A percentile compares a stretch with the other conserved stretches of the same genome.
Evolutionary conservation across 176 grass and related monocot genomes (phyloP).

Genomic region (Pontederia crassipes): DNA sequence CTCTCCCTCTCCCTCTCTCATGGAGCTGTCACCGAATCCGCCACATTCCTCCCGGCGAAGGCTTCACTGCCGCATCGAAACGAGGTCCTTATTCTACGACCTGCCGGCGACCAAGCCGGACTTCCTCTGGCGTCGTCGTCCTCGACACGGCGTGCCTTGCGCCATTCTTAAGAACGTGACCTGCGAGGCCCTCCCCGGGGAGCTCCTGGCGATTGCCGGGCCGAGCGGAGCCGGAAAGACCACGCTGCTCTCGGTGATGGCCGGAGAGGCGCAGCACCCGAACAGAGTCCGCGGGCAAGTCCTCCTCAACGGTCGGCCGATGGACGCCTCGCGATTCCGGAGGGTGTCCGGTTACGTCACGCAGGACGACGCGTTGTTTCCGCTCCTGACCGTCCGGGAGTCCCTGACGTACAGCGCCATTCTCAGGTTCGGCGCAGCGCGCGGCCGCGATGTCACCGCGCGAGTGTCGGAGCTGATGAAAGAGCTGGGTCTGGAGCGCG

Average conservation of each 20-base stretch:
- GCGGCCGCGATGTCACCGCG: slow-evolving; percentile 5
- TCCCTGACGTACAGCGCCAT: slow-evolving; percentile 76
- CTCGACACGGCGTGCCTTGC: background rate
- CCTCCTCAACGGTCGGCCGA: slow-evolving; percentile 50
- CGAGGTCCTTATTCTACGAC: slow-evolving; percentile 45
- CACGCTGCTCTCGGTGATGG: slow-evolving; percentile 77
- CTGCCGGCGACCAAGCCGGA: slow-evolving; percentile 14
- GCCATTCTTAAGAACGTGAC: slow-evolving; percentile 22
- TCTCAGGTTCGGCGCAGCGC: slow-evolving; percentile 30
- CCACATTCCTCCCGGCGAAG: slow-evolving; percentile 20
- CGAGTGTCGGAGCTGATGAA: slow-evolving; percentile 46
- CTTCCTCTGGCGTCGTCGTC: background rate
- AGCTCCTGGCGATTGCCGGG: slow-evolving; percentile 73
- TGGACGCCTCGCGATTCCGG: slow-evolving; percentile 65
- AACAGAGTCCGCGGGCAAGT: slow-evolving; percentile 32
- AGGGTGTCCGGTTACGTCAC: slow-evolving; percentile 75
- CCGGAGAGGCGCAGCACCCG: slow-evolving; percentile 47
- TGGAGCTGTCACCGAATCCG: slow-evolving; percentile 28
- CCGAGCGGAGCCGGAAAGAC: slow-evolving; percentile 91
- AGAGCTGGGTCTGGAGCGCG: slow-evolving; percentile 60
- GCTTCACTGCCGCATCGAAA: slow-evolving; percentile 54
- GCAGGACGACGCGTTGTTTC: slow-evolving; percentile 77
- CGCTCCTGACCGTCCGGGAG: slow-evolving; percentile 81
- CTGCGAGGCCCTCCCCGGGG: slow-evolving; percentile 52
- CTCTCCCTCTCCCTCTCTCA: slow-evolving; percentile 10